Evolutionary conservation across 2,329 filamentous ascomycete species (phyloP).

Genomic region (Aspergillus alliaceus): DNA sequence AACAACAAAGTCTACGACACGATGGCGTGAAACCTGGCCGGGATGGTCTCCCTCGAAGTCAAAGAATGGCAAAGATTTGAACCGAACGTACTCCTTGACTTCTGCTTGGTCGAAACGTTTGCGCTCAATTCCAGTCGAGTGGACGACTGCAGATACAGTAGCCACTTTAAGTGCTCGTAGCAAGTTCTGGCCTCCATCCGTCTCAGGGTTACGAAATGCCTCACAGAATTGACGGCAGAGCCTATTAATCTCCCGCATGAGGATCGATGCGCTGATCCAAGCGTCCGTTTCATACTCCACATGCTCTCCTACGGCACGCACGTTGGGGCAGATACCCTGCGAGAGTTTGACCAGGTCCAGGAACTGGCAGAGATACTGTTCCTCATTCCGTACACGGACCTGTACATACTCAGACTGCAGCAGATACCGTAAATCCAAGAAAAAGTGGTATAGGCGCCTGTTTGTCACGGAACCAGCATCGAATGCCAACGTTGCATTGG

Average conservation of each 20-base stretch:
- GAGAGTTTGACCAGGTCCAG: slow-evolving; percentile 93
- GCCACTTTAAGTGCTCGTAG: slow-evolving; percentile 66
- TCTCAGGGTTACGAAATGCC: slow-evolving; percentile 70
- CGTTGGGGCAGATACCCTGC: slow-evolving; percentile 94
- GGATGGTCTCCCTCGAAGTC: slow-evolving; percentile 66
- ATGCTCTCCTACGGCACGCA: slow-evolving; percentile 88
- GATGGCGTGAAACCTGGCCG: slow-evolving; percentile 54
- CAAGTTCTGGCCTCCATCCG: slow-evolving; percentile 66
- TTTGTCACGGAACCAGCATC: slow-evolving; percentile 95
- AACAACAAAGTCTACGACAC: slow-evolving; percentile 82
- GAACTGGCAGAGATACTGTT: slow-evolving; percentile 89
- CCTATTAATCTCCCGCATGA: slow-evolving; percentile 92
- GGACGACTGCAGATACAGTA: slow-evolving; percentile 80
- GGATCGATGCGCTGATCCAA: slow-evolving; percentile 94
- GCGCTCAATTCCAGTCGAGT: slow-evolving; percentile 86
- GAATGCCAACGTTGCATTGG: slow-evolving; percentile 83
- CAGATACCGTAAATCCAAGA: slow-evolving; percentile 88
- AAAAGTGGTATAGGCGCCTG: slow-evolving; percentile 95
- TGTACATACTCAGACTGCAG: slow-evolving; percentile 88
- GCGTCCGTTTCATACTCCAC: slow-evolving; percentile 98
- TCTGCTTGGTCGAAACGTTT: slow-evolving; percentile 82
- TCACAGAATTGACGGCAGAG: slow-evolving; percentile 86
- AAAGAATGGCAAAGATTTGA: slow-evolving; percentile 75
- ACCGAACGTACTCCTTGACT: slow-evolving; percentile 80
- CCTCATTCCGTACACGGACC: slow-evolving; percentile 76